Conservation (phyloP, 2,329 filamentous ascomycete species). For the Ciborinia camelliae region DNA sequence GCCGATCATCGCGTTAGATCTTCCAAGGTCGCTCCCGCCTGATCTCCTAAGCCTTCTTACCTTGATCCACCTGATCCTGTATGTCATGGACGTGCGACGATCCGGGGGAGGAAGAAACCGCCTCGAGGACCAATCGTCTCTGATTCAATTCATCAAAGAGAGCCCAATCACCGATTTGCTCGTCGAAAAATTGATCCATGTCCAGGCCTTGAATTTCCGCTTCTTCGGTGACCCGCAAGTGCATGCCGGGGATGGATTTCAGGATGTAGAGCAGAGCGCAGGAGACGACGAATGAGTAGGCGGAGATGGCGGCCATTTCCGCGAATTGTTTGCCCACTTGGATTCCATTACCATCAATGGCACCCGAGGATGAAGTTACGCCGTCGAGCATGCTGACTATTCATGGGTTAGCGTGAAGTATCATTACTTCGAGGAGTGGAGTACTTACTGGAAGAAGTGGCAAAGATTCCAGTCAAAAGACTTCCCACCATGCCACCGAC, state of each 20-base stretch:
- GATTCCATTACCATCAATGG: slow-evolving; percentile 50
- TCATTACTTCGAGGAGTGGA: neutral
- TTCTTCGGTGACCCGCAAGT: slow-evolving; percentile 53
- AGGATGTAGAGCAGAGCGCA: slow-evolving; percentile 52
- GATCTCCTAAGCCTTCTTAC: neutral
- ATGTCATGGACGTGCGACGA: slow-evolving; percentile 24
- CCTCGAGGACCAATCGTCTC: slow-evolving; percentile 23
- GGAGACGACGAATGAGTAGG: slow-evolving; percentile 53
- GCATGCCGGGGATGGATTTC: slow-evolving; percentile 55
- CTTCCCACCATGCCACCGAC: slow-evolving; percentile 57
- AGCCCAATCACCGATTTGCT: slow-evolving; percentile 41
- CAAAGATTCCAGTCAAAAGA: slow-evolving; percentile 56
- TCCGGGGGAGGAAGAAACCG: slow-evolving; percentile 21
- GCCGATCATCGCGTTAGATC: no score
- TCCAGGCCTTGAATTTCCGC: slow-evolving; percentile 54
- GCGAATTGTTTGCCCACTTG: slow-evolving; percentile 57
- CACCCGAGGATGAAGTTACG: slow-evolving; percentile 42
- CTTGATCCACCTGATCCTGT: neutral
- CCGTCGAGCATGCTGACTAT: slow-evolving; percentile 52
- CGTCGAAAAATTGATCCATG: slow-evolving; percentile 47
- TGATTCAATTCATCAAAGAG: slow-evolving; percentile 33
- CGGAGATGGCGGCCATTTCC: slow-evolving; percentile 52
- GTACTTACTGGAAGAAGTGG: slow-evolving; percentile 39
- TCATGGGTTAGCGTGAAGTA: slow-evolving; percentile 10
- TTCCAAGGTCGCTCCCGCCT: no score